phyloP scores from a whole-genome alignment of 208 protist species.

The Trypanosoma scelopori region DNA sequence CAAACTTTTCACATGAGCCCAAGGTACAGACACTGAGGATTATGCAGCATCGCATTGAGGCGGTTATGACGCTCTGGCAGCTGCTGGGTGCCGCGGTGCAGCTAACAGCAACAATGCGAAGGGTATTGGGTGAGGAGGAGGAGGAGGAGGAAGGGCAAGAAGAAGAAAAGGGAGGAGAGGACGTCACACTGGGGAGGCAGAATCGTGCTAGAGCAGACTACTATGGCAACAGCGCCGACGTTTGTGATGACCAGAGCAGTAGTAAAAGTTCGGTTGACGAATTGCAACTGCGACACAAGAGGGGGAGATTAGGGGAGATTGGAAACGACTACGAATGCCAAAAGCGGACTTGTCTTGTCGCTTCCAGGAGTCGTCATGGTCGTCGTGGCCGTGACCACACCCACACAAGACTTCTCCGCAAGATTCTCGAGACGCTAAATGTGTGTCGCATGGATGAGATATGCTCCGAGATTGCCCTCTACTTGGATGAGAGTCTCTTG shows the following conservation, averaged over 20 bases:
- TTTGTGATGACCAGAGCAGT: not conserved
- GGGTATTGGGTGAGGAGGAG: not conserved
- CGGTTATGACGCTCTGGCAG: constrained; percentile 26
- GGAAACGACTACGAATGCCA: not conserved
- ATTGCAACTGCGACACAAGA: not conserved
- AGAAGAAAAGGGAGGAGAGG: not conserved
- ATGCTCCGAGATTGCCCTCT: constrained; percentile 30
- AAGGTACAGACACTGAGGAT: constrained; percentile 20
- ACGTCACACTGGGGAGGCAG: not conserved
- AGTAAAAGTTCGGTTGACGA: not conserved
- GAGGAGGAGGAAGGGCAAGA: not conserved
- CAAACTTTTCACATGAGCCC: constrained; percentile 30
- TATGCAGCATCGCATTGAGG: constrained; percentile 29
- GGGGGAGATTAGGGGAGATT: not conserved
- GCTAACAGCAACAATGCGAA: constrained; percentile 4
- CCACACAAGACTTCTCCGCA: constrained; percentile 36
- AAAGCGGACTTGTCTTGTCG: not conserved
- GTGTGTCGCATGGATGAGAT: constrained; percentile 46
- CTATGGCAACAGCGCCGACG: not conserved
- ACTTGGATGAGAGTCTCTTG: constrained; percentile 44
- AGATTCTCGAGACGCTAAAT: constrained; percentile 39
- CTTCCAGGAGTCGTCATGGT: not conserved
- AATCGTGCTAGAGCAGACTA: not conserved
- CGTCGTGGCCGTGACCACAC: not conserved
- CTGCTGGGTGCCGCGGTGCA: constrained; percentile 16